These are phyloP conservation scores for Clonostachys rosea DNA, from an alignment of 2,329 filamentous ascomycete species.

Conservation along the genomic window DNA sequence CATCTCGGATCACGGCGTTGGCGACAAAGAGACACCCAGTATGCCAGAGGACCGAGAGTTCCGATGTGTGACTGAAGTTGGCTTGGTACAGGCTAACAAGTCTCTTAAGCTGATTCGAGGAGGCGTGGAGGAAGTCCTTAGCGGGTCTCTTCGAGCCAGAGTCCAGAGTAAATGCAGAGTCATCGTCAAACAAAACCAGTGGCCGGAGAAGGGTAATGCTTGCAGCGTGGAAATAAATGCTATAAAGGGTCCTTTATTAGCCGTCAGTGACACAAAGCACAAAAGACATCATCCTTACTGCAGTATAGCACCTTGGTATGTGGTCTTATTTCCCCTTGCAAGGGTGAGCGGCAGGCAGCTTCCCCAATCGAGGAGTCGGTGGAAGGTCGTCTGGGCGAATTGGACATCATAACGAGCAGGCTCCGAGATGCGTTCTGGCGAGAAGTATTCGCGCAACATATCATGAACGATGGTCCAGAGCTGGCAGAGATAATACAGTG, in stretches of 20 bases:
- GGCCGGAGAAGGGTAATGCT: slow-evolving; percentile 2
- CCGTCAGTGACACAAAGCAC: neutral
- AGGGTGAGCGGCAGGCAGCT: slow-evolving; percentile 2
- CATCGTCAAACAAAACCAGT: neutral
- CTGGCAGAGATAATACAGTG: neutral
- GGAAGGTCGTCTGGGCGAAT: slow-evolving; percentile 1
- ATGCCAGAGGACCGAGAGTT: slow-evolving; percentile 4
- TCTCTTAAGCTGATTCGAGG: slow-evolving; percentile 3
- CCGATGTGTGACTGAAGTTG: neutral
- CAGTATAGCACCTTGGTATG: slow-evolving; percentile 3
- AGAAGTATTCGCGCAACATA: neutral
- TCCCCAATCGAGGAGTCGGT: slow-evolving; percentile 1
- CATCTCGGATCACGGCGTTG: slow-evolving; percentile 1
- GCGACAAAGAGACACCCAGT: slow-evolving; percentile 5
- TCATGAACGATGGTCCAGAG: slow-evolving; percentile 4
- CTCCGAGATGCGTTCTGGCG: neutral
- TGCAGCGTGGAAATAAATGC: slow-evolving; percentile 4
- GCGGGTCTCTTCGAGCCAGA: no score
- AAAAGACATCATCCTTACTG: slow-evolving; percentile 1
- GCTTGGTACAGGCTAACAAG: slow-evolving; percentile 3
- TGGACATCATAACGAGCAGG: neutral
- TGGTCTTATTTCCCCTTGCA: slow-evolving; percentile 4
- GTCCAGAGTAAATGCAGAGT: no score
- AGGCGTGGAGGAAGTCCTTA: neutral
- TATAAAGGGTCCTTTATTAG: neutral